These are phyloP conservation scores for Pichia sp. DNA, from an alignment of 1,139 yeast genomes.

Conservation along the genomic window DNA sequence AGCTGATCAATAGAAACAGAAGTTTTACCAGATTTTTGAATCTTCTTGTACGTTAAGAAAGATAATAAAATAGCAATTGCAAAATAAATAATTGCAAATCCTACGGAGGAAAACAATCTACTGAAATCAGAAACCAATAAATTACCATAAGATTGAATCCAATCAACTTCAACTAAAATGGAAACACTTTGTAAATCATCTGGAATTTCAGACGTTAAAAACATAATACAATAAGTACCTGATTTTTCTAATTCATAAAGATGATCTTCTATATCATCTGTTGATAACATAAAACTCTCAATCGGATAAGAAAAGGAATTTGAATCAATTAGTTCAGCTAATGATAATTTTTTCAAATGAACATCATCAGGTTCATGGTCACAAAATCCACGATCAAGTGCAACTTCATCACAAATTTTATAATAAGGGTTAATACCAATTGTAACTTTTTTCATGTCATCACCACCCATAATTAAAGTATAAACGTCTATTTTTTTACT, in stretches of 20 bases:
- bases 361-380: conserved; percentile 16
- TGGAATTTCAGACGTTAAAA: conserved; percentile 18
- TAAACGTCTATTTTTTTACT: conserved; percentile 15
- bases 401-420: conserved; percentile 28
- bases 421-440: conserved; percentile 21
- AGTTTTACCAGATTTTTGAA: conserved; percentile 17
- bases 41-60: conserved; percentile 12
- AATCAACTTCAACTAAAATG: conserved; percentile 20
- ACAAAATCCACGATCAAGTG: conserved; percentile 20
- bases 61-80: conserved; percentile 14
- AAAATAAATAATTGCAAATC: conserved; percentile 20
- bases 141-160: conserved; percentile 28
- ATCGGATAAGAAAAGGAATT: conserved; percentile 15
- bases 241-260: conserved; percentile 17
- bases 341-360: conserved; percentile 8
- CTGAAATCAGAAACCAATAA: conserved; percentile 26
- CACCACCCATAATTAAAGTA: conserved; percentile 21
- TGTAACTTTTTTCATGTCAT: conserved; percentile 20
- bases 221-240: conserved; percentile 24
- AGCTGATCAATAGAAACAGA: conserved; percentile 17
- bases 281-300: conserved; percentile 15
- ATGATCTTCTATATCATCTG: conserved; percentile 9
- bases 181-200: conserved; percentile 3
- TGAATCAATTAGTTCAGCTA: conserved; percentile 19
- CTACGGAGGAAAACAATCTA: conserved; percentile 20